Base-by-base conservation (phyloP, 192 early-diverging fungal species). In the Backusella mclennaniae region DNA sequence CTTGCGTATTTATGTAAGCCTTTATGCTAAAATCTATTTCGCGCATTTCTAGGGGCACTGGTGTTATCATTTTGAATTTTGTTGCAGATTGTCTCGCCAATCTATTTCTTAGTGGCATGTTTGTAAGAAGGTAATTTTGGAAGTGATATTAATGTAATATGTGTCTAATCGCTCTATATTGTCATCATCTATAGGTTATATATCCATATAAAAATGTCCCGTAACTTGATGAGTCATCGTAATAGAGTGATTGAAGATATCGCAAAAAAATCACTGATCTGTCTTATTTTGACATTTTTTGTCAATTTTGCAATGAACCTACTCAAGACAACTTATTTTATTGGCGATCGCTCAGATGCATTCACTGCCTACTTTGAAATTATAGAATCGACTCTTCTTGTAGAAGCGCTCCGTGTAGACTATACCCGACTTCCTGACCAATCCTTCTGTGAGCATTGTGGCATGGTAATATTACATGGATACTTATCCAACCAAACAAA, bases 281-380 rank as follows among this genome's bases (percentile, higher is more conserved):
- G 81, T 42, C 69, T 83, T 21, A 79, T 77, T 69, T 76, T 83
- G 41, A 77, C 77, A 4, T 79, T 83, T 41, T 29, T 75, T 53
- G 77, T 77, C 59, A 83, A 83, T 38, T 33, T 79, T 26, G 38
- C 71, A 17, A 83, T 83, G 81, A 83, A 83, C 63, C 19, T 83
- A 31, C 66, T 83, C 52, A 83, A 83, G 56, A 49, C 79, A 14
- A 79, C 77, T 12, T 11, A 33, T 23, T 83, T 74, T 49, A 12
- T 83, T 29, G 77, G 77, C 0, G 38, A 76, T 29, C 41, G 74
- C 11, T 73, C 77, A 4, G 81, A 83, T 66, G 77, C 77, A 11
- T 76, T 83, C 52, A 83, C 81, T 23, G 71, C 69, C 4, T 83
- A 73, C 63, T 83, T 83, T 70, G 75, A 83, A 72, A 63, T 83